phyloP scores from a whole-genome alignment of 192 early-diverging fungal species.

The Rhizophagus sp. region DNA sequence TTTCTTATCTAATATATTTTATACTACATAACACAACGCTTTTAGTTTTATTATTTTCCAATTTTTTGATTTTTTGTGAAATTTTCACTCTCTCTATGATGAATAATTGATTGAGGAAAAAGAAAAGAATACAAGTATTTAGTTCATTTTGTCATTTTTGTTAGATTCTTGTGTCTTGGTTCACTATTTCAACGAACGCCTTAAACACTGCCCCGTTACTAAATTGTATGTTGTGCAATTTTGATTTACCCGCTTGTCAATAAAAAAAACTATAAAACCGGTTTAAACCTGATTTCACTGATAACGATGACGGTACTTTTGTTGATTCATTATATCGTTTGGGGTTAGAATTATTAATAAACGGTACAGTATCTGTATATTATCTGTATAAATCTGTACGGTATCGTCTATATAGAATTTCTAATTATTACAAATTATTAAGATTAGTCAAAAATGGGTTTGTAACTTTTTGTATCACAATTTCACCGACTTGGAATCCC shows the following conservation, averaged over 20 bases:
- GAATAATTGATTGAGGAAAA: too few relatives aligned
- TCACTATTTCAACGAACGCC: not conserved
- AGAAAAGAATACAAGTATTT: not conserved
- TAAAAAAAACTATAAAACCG: not conserved
- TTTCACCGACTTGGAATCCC: not conserved
- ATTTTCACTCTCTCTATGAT: too few relatives aligned
- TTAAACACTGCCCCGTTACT: not conserved
- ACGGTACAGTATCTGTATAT: not conserved
- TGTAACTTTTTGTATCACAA: not conserved
- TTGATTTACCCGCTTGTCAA: not conserved
- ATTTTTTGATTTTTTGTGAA: too few relatives aligned
- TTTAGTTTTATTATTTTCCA: too few relatives aligned
- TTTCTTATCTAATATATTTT: too few relatives aligned
- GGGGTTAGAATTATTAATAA: not conserved
- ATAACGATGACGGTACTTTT: not conserved
- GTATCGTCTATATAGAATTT: not conserved
- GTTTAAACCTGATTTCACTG: not conserved
- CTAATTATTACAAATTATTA: not conserved
- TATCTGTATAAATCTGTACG: not conserved
- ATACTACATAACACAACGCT: too few relatives aligned
- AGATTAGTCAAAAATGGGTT: not conserved
- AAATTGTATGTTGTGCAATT: not conserved
- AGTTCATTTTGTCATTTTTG: too few relatives aligned
- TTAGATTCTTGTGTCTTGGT: not conserved
- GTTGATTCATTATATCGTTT: not conserved